Evolutionary conservation across 768 basidiomycete species (phyloP).

Genomic region (Gautieria morchelliformis): DNA sequence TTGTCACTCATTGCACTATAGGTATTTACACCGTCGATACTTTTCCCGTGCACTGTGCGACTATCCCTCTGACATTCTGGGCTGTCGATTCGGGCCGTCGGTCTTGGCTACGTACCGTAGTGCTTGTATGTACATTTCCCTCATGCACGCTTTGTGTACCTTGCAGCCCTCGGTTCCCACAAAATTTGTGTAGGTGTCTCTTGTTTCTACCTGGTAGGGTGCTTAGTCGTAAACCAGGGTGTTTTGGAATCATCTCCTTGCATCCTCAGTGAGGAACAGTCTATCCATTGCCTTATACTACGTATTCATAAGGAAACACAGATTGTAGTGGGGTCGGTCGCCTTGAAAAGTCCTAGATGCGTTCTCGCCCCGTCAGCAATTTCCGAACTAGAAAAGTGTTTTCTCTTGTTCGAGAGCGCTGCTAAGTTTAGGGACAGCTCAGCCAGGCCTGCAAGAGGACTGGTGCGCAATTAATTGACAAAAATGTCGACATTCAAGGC

Average conservation of each 20-base stretch:
- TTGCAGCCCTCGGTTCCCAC: neutral
- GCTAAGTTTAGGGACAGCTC: neutral
- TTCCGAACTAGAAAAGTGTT: slow-evolving; percentile 57
- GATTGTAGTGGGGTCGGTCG: slow-evolving; percentile 65
- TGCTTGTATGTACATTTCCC: slow-evolving; percentile 35
- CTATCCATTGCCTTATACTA: neutral
- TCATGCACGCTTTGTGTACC: slow-evolving; percentile 13
- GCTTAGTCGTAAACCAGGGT: neutral
- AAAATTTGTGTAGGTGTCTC: slow-evolving; percentile 36
- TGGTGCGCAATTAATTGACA: neutral
- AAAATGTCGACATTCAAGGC: neutral
- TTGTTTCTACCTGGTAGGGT: slow-evolving; percentile 47
- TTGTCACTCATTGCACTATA: neutral
- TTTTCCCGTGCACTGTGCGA: slow-evolving; percentile 64
- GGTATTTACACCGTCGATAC: slow-evolving; percentile 65
- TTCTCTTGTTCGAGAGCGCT: slow-evolving; percentile 42
- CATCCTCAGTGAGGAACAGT: neutral
- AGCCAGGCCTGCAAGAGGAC: neutral
- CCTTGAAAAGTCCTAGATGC: slow-evolving; percentile 50
- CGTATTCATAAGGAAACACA: slow-evolving; percentile 14
- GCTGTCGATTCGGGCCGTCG: slow-evolving; percentile 58
- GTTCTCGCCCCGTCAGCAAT: slow-evolving; percentile 55
- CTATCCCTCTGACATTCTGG: slow-evolving; percentile 51
- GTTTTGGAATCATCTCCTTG: slow-evolving; percentile 8
- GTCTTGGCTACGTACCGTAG: slow-evolving; percentile 63